Conservation (phyloP, 225 moss, liverwort and hornwort species). For the Climacium dendroides region DNA sequence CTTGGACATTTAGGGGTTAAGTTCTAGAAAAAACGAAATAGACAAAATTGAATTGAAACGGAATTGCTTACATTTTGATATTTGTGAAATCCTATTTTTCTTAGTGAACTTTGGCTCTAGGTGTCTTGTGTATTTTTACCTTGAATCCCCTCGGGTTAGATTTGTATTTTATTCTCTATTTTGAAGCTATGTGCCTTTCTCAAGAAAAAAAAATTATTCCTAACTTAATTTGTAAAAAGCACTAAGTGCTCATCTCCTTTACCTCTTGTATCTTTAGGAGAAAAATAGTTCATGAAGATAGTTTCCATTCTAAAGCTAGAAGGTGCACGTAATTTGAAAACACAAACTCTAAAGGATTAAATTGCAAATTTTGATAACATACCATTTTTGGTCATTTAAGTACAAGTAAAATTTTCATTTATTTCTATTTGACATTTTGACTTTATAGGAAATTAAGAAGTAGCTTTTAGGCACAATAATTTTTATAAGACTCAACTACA, state of each 20-base stretch:
- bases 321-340: background rate
- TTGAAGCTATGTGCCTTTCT: background rate
- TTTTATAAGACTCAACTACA: background rate
- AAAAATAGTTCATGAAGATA: background rate
- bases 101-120: background rate
- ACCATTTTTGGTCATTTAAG: background rate
- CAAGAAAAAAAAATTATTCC: background rate
- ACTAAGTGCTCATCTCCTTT: background rate
- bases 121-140: too few species aligned
- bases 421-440: background rate
- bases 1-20: background rate
- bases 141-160: fast-evolving
- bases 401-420: background rate
- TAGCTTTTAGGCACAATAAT: background rate
- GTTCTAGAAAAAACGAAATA: background rate
- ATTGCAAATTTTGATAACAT: background rate
- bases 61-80: background rate
- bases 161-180: background rate
- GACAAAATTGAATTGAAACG: too few species aligned
- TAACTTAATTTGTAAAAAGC: background rate
- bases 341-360: background rate
- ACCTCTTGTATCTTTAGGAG: background rate
- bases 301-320: background rate
- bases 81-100: background rate
- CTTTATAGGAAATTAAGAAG: background rate